Evolutionary conservation across 2,329 filamentous ascomycete species (phyloP), one percentile per base, ranked within the genome.

Genomic region (Pleoardoris graminearum): DNA sequence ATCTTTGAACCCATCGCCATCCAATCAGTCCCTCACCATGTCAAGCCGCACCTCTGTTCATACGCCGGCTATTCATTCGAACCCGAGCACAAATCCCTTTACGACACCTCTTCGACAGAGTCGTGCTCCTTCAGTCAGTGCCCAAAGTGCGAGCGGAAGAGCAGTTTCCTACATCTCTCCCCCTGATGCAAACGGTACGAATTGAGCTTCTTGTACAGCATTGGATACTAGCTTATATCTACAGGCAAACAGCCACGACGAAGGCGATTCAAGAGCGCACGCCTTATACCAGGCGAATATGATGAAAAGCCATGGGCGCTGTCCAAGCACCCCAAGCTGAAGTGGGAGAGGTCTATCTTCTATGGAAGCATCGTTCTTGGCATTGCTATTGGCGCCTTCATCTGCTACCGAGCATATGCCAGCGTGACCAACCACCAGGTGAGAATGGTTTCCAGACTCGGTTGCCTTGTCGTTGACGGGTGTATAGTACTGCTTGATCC

Each of bases 221-320:
- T 27, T 22, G 16, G 14, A 41, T 21, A 7, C 12, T 27, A 7
- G 25, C 49, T 51, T 4, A 51, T 19, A 27, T 12, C 14, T 22
- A 5, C 11, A 60, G 57, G 35, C 22, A 27, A 19, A 32, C 43
- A 50, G 44, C 57, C 53, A 42, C 47, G 50, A 7, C 55, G 58
- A 17, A 53, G 48, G 25, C 51, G 58, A 32, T 64, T 64, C 52
- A 62, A 62, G 39, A 64, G 55, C 38, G 54, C 61, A 19, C 57
- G 61, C 7, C 52, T 61, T 7, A 47, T 54, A 16, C 54, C 53
- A 19, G 59, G 59, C 35, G 59, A 62, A 38, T 64, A 62, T 43
- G 58, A 58, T 37, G 60, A 65, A 33, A 65, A 63, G 43, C 60
- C 62, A 19, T 65, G 62, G 62, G 55, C 59, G 11, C 32, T 46